Evolutionary conservation across 345 rosid genomes (phyloP), one percentile per base, ranked within the genome.

Genomic region (Noccaea caerulescens): DNA sequence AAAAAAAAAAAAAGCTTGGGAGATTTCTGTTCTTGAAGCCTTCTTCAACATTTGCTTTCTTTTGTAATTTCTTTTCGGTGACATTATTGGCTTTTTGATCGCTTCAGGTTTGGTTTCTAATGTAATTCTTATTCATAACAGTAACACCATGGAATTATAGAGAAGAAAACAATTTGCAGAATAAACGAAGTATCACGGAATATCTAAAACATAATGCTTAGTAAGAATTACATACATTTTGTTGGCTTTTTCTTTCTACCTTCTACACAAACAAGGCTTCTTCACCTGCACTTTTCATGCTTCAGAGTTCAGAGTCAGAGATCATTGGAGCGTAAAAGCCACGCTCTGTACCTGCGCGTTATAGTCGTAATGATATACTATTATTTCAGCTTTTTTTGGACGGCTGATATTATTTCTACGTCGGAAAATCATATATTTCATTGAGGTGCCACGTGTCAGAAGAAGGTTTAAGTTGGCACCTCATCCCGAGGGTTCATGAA

Each of bases 401-500:
- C 66, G 77, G 77, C 53, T 58, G 6, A 59, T 18, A 32, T 69
- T 38, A 55, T 54, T 67, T 63, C 36, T 5, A 46, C 10, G 12
- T 55, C 0, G 10, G 11, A 37, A 74, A 23, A 14, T 16, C 25
- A 25, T 39, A 43, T 25, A 42, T 25, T 18, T 7, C 8, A 49
- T 6, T 10, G 50, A 75, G 6, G 43, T 2, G 43, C 58, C 77
- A 73, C 73, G 69, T 66, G 76, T 80, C 72, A 33, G 10, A 50
- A 63, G 14, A 37, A 42, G 34, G n/a, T 9, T 25, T 5, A 50
- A 39, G 46, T 62, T 3, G 13, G 66, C 27, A 58, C 23, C 45
- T n/a, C 66, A 70, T 76, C 80, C 10, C 76, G 80, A 76, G 67
- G 36, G 56, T 63, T 76, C 80, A 76, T 57, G 80, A 76, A 76